phyloP scores from a whole-genome alignment of 352 stramenopile genomes.

The Globisporangium canariense region DNA sequence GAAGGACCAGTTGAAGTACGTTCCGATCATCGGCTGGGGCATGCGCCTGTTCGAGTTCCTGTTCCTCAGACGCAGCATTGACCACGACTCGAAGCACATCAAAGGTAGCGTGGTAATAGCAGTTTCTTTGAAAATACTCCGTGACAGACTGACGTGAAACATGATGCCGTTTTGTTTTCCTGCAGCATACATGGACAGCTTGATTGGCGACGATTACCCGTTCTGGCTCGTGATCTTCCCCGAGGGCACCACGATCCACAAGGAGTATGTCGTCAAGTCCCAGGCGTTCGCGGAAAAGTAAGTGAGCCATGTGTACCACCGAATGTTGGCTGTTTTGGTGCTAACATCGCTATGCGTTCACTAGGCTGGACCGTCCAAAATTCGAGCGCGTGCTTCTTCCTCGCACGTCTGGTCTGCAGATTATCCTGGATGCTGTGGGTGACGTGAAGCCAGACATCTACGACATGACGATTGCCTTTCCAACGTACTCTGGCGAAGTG shows the following conservation, averaged over 20 bases:
- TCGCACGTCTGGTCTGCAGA: constrained; percentile 90
- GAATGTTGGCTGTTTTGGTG: neutral
- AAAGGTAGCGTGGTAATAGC: constrained; percentile 24
- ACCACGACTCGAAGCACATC: constrained; percentile 68
- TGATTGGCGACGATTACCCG: constrained; percentile 81
- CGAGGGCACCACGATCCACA: constrained; percentile 90
- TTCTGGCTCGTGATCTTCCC: constrained; percentile 90
- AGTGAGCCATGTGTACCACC: constrained; percentile 7
- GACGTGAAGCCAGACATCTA: constrained; percentile 90
- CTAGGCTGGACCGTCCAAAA: constrained; percentile 65
- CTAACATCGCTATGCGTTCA: neutral
- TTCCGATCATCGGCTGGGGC: constrained; percentile 88
- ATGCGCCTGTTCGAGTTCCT: constrained; percentile 91
- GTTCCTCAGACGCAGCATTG: constrained; percentile 83
- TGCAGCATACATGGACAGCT: constrained; percentile 64
- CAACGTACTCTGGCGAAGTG: constrained; percentile 79
- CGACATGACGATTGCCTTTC: constrained; percentile 90
- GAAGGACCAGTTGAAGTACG: constrained; percentile 88
- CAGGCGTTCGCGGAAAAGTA: constrained; percentile 88
- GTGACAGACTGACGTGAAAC: neutral
- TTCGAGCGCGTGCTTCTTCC: constrained; percentile 91
- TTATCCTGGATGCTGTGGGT: constrained; percentile 86
- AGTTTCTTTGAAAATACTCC: neutral
- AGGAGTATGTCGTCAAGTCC: constrained; percentile 86
- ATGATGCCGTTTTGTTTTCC: neutral